Evolutionary conservation across 371 early-diverging fungal species (phyloP), one percentile per base, ranked within the genome.

Genomic region (Gilbertella persicaria): DNA sequence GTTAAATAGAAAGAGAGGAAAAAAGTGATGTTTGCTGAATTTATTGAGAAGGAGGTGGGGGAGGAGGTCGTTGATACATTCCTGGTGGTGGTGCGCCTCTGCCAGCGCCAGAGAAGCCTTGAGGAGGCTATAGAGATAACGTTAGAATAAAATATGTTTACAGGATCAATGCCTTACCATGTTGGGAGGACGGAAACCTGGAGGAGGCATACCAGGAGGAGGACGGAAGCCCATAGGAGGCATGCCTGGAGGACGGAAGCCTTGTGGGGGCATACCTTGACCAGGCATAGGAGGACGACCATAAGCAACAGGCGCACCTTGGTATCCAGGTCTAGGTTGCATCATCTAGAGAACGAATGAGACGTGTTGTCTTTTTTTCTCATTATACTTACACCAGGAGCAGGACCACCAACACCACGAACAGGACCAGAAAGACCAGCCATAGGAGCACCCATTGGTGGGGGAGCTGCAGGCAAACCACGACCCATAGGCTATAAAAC

Each of bases 361-460:
- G 19, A 33, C 10, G 13, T 33, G 33, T 9, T 20, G 16, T 26
- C 23, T 41, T 45, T 66, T 60, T 16, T 33, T 6, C 26, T 38
- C 28, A 10, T 26, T 14, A 9, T 16, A 62, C 64, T 67, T 71
- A 77, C 78, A 44, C 84, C 83, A 50, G 89, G 85, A 12, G 91
- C 89, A 46, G 97, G 95, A 40, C 93, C 97, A 53, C 97, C 95
- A 39, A 97, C 86, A 38, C 96, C 95, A 45, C 94, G 84, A 26
- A 93, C 90, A 24, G 95, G 96, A 20, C 93, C 95, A 50, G 88
- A 84, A 41, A 95, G 78, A 38, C 93, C 95, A 36, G 71, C 53
- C 65, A 75, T 73, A 24, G 77, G 71, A 7, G 64, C 75, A 55
- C 71, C 72, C 47, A 70, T 78, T 21, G 83, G 80, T n/a, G 86